Evolutionary conservation across 2,329 filamentous ascomycete genomes (phyloP).

Genomic region (Polychaeton citri): DNA sequence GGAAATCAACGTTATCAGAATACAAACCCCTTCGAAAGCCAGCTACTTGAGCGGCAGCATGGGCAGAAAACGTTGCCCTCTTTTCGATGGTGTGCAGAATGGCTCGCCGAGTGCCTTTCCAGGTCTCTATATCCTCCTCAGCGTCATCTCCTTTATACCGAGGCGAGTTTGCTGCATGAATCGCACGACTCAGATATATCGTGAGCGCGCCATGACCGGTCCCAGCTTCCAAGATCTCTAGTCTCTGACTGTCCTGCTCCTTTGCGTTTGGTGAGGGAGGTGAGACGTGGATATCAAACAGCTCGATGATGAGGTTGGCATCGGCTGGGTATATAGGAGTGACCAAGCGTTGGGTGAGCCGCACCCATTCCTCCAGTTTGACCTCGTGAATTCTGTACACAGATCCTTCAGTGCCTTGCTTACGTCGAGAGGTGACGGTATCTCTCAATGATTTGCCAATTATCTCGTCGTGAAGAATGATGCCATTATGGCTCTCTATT

Average conservation of each 20-base stretch:
- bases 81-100: slow-evolving; percentile 65
- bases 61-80: slow-evolving; percentile 45
- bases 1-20: slow-evolving; percentile 57
- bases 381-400: slow-evolving; percentile 49
- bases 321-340: slow-evolving; percentile 69
- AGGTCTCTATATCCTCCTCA: slow-evolving; percentile 14
- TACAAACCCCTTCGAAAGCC: slow-evolving; percentile 61
- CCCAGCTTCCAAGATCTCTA: slow-evolving; percentile 73
- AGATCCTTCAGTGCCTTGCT: slow-evolving; percentile 23
- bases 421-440: slow-evolving; percentile 34
- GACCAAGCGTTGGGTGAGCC: slow-evolving; percentile 53
- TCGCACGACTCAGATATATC: slow-evolving; percentile 58
- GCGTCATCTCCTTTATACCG: slow-evolving; percentile 12
- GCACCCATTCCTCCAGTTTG: slow-evolving; percentile 60
- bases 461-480: slow-evolving; percentile 40
- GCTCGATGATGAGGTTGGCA: slow-evolving; percentile 59
- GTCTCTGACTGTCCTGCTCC: slow-evolving; percentile 19
- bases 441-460: slow-evolving; percentile 52
- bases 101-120: slow-evolving; percentile 41
- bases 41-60: slow-evolving; percentile 51
- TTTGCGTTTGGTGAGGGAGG: slow-evolving; percentile 7
- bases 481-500: slow-evolving; percentile 33
- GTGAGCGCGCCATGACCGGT: slow-evolving; percentile 76
- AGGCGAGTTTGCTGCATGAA: slow-evolving; percentile 56
- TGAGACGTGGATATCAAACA: slow-evolving; percentile 59